Base-by-base conservation (phyloP, 495 filamentous ascomycete species). In the Terfezia claveryi region DNA sequence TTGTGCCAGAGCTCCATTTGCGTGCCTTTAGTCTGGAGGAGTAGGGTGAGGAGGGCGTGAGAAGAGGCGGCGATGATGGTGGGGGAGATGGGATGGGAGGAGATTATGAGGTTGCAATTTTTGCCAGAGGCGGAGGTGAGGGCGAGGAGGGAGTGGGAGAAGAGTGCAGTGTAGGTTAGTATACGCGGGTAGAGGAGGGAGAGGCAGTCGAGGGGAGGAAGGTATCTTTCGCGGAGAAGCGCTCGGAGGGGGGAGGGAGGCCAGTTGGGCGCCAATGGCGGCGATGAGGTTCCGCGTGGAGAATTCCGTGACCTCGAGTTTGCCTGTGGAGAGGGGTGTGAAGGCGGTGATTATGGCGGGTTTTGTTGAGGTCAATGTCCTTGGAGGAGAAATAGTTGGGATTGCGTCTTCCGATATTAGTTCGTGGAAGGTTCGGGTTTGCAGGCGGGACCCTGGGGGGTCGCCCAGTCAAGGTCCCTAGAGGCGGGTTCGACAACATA, bases 401-500 rank as follows among this genome's bases (percentile, higher is more conserved):
- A 46, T 57, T 20, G 41, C 41, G 5, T 52, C 51, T 37, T 38
- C 50, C 16, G 59, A 52, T 36, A 62, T 56, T 8, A 65, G 58
- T 20, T 60, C 59, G 32, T 60, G 63, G 51, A 62, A 65, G 44
- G 59, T 56, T 16, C 55, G 50, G 17, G 60, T 58, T 50, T 63
- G 58, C 38, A 59, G 23, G 23, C 41, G 56, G 37, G 58, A 60
- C 10, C 59, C 63, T 8, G 54, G 44, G 37, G 52, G 9, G 55
- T 54, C 37, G 57, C 74, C 76, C 78, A 80, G 68, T 93, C 89
- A 75, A 96, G 85, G 64, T 99, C 91, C 58, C 79, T 76, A 69
- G 83, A 95, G 37, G 85, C 85, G 62, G 83, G 73, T 61, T 95
- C 91, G 8, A 91, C 92, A 4, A 95, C 88, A 85, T 87, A 96